Evolutionary conservation across 805 yeast species (phyloP).

Genomic region (Candida adriatica): DNA sequence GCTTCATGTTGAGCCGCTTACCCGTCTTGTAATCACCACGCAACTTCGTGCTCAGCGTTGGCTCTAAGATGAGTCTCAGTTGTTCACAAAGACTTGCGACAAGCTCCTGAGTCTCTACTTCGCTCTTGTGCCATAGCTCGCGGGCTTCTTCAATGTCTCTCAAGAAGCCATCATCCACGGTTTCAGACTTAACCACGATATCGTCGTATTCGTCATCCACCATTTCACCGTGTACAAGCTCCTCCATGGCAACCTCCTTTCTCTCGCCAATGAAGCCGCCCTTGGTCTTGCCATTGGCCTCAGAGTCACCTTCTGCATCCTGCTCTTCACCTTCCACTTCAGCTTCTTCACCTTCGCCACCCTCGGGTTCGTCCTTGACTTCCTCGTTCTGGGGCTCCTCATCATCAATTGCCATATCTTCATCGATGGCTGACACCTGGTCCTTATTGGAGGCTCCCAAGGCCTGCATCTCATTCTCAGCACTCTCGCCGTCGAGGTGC

Average conservation of each 20-base stretch:
- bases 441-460: conserved; percentile 84
- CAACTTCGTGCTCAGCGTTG: conserved; percentile 91
- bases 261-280: conserved; percentile 48
- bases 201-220: conserved; percentile 22
- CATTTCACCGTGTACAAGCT: conserved; percentile 25
- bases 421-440: conserved; percentile 68
- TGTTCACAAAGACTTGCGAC: conserved; percentile 90
- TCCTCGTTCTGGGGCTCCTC: conserved; percentile 35
- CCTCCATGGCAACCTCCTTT: conserved; percentile 27
- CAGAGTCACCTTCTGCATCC: conserved; percentile 34
- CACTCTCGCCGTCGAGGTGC: conserved; percentile 73
- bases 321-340: conserved; percentile 23
- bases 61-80: conserved; percentile 85
- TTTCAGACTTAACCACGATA: conserved; percentile 18
- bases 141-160: conserved; percentile 60
- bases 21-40: conserved; percentile 97
- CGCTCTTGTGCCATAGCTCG: conserved; percentile 77
- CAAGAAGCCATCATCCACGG: conserved; percentile 19
- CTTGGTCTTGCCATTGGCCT: conserved; percentile 40
- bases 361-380: conserved; percentile 29
- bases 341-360: conserved; percentile 23
- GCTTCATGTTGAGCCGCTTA: conserved; percentile 92
- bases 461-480: conserved; percentile 82
- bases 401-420: conserved; percentile 77
- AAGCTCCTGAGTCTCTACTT: conserved; percentile 77